Conservation (phyloP, 2,329 filamentous ascomycete species). For the Colletotrichum zoysiae region DNA sequence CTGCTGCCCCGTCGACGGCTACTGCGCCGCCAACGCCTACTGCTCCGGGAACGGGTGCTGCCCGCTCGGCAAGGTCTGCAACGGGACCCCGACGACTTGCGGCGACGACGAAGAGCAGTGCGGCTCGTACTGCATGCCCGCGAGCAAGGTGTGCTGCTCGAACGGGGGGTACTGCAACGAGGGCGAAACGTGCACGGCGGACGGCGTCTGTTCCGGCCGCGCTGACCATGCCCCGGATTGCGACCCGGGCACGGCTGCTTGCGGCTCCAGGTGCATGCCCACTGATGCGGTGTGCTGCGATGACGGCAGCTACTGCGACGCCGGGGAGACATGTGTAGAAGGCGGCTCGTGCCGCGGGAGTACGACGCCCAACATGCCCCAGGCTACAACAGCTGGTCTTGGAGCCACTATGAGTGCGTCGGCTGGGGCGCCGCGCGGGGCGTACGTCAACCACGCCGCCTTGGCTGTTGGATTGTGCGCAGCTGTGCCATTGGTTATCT, state of each 20-base stretch:
- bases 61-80: slow-evolving; percentile 4
- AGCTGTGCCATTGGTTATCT: neutral
- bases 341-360: neutral
- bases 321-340: neutral
- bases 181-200: slow-evolving; percentile 44
- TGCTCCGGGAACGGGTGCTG: slow-evolving; percentile 5
- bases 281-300: neutral
- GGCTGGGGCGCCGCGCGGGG: neutral
- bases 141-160: neutral
- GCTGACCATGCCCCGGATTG: neutral
- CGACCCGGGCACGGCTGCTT: neutral
- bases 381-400: neutral
- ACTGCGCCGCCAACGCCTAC: slow-evolving; percentile 1
- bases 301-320: neutral
- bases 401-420: neutral
- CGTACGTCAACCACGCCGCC: neutral
- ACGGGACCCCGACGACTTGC: neutral
- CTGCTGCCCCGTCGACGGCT: slow-evolving; percentile 2
- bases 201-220: neutral
- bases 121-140: slow-evolving; percentile 3
- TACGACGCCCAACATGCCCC: neutral
- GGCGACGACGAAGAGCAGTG: neutral
- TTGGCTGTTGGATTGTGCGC: neutral
- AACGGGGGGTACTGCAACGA: slow-evolving; percentile 46
- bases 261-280: neutral